phyloP scores from a whole-genome alignment of 441 rosid genomes.

The Erodium chrysanthum region DNA sequence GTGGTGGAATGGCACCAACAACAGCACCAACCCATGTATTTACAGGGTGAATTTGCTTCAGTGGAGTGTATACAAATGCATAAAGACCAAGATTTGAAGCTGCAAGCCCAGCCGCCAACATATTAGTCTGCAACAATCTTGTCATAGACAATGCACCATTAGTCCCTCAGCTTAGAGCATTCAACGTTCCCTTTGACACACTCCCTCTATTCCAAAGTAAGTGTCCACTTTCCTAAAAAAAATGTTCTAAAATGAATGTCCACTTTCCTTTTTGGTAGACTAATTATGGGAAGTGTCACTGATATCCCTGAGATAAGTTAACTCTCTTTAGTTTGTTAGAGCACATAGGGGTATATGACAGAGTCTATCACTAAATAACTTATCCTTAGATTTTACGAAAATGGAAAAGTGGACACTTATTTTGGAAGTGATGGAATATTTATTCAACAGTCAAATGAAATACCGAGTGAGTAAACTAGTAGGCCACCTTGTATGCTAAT shows the following conservation, averaged over 20 bases:
- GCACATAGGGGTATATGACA: too few relatives aligned
- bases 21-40: slow-evolving; percentile 98
- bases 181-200: too few relatives aligned
- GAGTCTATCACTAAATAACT: too few relatives aligned
- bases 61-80: slow-evolving; percentile 88
- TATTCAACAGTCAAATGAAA: slow-evolving; percentile 7
- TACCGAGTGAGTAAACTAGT: slow-evolving; percentile 15
- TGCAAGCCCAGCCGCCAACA: slow-evolving; percentile 81
- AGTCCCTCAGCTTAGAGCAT: slow-evolving; percentile 23
- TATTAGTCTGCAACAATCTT: slow-evolving; percentile 87
- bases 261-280: too few relatives aligned
- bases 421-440: too few relatives aligned
- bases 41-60: slow-evolving; percentile 94
- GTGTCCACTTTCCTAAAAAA: neutral
- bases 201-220: neutral
- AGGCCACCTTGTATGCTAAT: slow-evolving; percentile 66
- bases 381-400: too few relatives aligned
- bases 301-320: too few relatives aligned
- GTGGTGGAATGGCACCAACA: slow-evolving; percentile 89
- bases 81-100: slow-evolving; percentile 84
- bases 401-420: too few relatives aligned
- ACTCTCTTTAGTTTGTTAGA: too few relatives aligned
- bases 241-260: neutral
- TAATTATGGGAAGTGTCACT: too few relatives aligned
- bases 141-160: slow-evolving; percentile 33